Evolutionary conservation across 257 asterid species (phyloP), one percentile per base, ranked within the genome.

Genomic region (Eustoma russellianum): DNA sequence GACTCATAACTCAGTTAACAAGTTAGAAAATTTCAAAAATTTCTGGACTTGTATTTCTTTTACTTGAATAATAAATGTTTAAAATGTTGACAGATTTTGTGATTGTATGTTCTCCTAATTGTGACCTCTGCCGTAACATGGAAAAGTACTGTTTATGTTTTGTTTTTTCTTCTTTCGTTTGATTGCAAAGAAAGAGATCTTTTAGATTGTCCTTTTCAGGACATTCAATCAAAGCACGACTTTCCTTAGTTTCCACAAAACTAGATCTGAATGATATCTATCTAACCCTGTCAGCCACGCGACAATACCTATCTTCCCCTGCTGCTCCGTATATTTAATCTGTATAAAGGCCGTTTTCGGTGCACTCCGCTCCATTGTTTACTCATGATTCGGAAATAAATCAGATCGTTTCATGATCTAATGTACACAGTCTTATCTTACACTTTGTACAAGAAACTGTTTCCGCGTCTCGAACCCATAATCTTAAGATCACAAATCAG

Each of bases 231-330:
- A 69, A 75, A 77, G 62, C 72, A 71, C 72, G 78, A 74, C 77
- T 24, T 74, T 69, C 73, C 64, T 62, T 57, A 53, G 59, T 74
- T 69, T 71, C 71, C 56, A 62, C 67, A 77, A 72, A 71, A 56
- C 62, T 69, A 67, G 67, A 69, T 66, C 74, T 68, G 70, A 68
- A 61, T 61, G 68, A 65, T 61, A 46, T 50, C 44, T 53, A 35
- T 1, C 28, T 19, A 38, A 0, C 11, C 77, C 72, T 75, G 76
- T 13, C 13, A 0, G 0, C 0, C 81, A 70, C 81, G 70, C 72
- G 9, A 74, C 73, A 56, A 0, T 41, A 45, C 66, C 57, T 55
- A 18, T 43, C 50, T 15, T 50, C n/a, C 1, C n/a, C 15, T 53
- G 34, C 38, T 5, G 40, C 24, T 16, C 4, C 17, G 2, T 4